phyloP scores from a whole-genome alignment of 768 basidiomycete genomes.

The Dacryopinax primogenitus region DNA sequence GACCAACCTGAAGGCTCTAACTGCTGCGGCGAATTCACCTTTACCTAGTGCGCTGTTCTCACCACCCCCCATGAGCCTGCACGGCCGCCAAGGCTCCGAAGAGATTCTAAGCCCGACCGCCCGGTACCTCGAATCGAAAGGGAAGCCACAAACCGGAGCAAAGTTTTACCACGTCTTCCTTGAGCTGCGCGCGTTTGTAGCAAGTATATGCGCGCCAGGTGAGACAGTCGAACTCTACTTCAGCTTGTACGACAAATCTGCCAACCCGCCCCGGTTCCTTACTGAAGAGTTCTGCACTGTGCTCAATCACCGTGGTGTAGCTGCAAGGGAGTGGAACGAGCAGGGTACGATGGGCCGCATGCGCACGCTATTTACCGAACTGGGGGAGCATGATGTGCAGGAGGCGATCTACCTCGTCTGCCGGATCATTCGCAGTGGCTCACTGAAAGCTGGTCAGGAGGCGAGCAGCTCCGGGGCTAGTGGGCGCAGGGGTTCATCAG shows the following conservation, averaged over 20 bases:
- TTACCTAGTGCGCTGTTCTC: background rate
- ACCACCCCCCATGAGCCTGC: background rate
- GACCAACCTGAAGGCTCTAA: background rate
- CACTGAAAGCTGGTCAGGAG: conserved; percentile 54
- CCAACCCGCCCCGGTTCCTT: conserved; percentile 54
- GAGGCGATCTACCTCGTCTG: conserved; percentile 84
- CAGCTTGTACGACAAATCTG: conserved; percentile 77
- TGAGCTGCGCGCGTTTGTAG: conserved; percentile 84
- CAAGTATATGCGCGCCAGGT: conserved; percentile 75
- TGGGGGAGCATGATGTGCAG: conserved; percentile 73
- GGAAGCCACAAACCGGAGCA: conserved; percentile 24
- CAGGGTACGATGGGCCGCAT: conserved; percentile 49
- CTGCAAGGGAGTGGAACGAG: conserved; percentile 44
- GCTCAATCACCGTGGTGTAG: conserved; percentile 81
- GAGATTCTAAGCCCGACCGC: background rate
- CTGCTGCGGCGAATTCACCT: background rate
- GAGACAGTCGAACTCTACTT: conserved; percentile 91
- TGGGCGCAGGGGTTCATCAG: background rate
- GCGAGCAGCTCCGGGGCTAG: background rate
- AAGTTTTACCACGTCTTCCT: conserved; percentile 85
- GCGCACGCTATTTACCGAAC: conserved; percentile 78
- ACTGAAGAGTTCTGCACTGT: conserved; percentile 87
- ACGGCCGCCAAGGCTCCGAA: background rate
- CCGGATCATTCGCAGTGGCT: conserved; percentile 76
- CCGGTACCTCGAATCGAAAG: conserved; percentile 6